Evolutionary conservation across 352 stramenopile genomes (phyloP).

Genomic region (Pythium scleroteichum): DNA sequence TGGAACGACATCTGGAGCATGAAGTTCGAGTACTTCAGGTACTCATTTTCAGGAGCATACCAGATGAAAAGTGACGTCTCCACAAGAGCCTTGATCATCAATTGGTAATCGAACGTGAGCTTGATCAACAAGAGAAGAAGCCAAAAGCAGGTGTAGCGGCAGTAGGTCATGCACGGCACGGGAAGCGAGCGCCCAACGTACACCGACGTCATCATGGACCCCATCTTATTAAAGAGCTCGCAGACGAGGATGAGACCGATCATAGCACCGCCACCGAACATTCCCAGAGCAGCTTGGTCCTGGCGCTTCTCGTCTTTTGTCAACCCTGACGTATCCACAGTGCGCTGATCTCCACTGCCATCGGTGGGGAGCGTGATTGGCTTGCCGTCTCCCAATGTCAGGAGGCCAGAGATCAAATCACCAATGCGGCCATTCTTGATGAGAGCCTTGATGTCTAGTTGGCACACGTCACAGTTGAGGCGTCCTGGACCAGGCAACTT

Average conservation of each 20-base stretch:
- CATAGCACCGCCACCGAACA: conserved; percentile 49
- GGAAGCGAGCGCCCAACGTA: conserved; percentile 77
- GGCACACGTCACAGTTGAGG: conserved; percentile 76
- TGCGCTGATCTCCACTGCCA: conserved; percentile 13
- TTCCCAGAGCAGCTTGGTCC: conserved; percentile 62
- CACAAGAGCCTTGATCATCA: conserved; percentile 77
- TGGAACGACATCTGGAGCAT: conserved; percentile 77
- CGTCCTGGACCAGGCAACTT: conserved; percentile 53
- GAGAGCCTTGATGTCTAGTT: conserved; percentile 55
- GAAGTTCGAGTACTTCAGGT: conserved; percentile 80
- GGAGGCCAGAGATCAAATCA: conserved; percentile 47
- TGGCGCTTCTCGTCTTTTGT: conserved; percentile 36
- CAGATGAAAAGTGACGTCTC: conserved; percentile 85
- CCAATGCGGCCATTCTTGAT: conserved; percentile 68
- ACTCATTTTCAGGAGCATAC: conserved; percentile 70
- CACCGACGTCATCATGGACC: conserved; percentile 61
- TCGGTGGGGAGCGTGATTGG: conserved; percentile 22
- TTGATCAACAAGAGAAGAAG: conserved; percentile 69
- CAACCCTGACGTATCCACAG: conserved; percentile 21
- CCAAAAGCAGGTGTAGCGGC: conserved; percentile 84
- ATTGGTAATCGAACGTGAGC: conserved; percentile 81
- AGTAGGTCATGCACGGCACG: conserved; percentile 62
- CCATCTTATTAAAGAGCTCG: conserved; percentile 79
- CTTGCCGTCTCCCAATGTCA: conserved; percentile 45
- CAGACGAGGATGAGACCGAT: conserved; percentile 58